Evolutionary conservation across 148 eudicot genomes (phyloP).

Genomic region (Drosera capensis): DNA sequence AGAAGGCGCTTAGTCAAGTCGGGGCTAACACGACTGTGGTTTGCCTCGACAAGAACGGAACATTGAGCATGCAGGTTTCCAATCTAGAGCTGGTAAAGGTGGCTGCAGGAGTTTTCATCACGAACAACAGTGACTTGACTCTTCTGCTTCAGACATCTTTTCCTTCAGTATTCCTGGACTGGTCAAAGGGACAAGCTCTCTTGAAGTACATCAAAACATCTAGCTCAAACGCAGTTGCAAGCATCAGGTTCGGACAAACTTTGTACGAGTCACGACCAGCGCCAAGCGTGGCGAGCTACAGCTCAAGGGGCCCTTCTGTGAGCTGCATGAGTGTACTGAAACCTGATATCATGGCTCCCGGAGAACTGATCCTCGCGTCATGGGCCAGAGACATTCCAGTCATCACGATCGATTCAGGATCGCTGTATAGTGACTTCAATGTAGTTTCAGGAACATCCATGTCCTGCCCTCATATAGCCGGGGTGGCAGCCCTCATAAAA

Average conservation of each 20-base stretch:
- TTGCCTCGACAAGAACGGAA: constrained; percentile 16
- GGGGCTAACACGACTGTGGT: constrained; percentile 16
- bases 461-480: constrained; percentile 16
- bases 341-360: constrained; percentile 37
- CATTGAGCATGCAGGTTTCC: constrained; percentile 13
- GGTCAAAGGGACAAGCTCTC: too few species aligned
- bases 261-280: too few species aligned
- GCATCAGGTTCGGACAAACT: too few species aligned
- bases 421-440: not conserved
- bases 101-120: constrained; percentile 24
- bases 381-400: constrained; percentile 16
- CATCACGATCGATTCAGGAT: not conserved
- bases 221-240: too few species aligned
- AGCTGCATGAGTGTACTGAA: constrained; percentile 24
- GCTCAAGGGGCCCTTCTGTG: constrained; percentile 38
- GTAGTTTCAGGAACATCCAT: constrained; percentile 14
- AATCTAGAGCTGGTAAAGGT: constrained; percentile 9
- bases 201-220: too few species aligned
- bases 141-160: constrained; percentile 10
- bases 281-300: constrained; percentile 29
- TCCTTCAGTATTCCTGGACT: too few species aligned
- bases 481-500: constrained; percentile 10
- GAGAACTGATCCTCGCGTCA: constrained; percentile 25
- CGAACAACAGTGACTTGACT: constrained; percentile 13
- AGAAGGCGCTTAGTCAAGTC: too few species aligned